Base-by-base conservation (phyloP, 345 rosid genomes). In the thale cress (Arabidopsis thaliana) region DNA sequence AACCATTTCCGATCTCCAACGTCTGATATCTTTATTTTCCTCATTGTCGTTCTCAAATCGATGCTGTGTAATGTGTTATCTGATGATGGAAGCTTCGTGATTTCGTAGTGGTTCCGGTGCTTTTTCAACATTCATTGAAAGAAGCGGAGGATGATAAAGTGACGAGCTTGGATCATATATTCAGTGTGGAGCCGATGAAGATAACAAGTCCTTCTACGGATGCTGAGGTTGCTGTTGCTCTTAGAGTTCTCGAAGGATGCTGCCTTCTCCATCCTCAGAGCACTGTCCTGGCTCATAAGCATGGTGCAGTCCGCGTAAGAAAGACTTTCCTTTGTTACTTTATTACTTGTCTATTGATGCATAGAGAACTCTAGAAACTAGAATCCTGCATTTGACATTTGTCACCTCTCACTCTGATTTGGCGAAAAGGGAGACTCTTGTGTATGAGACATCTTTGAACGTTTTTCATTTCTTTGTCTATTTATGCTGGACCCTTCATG, bases 211-310 rank as follows among this genome's bases (percentile, higher is more conserved):
- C 98, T 37, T 87, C 96, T 4, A 87, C 98, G 3, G 93, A 88
- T 46, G 83, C 81, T 1, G 99, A 93, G 69, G 85, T 86, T 12
- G 90, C 94, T 6, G 87, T 95, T 65, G 99, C 98, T 0, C 98
- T 95, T 67, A 84, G 96, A 40, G 96, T 90, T 82, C 76, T 93
- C 60, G 99, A 93, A 84, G 97, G 98, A 38, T 95, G 99, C 65
- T 93, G 98, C 72, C 84, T 95, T 69, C 94, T 95, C 50, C 96
- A 95, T 75, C 78, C 83, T 11, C 89, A 89, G 74, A 90, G 98
- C 86, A 84, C 90, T n/a, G 65, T 78, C 13, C 83, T 95, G 61
- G 97, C 97, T n/a, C 94, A 90, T 71, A 88, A 83, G 46, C 85
- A 88, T 66, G 86, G 88, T 72, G 99, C 99, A 44, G 84, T 93